phyloP scores from a whole-genome alignment of 2,329 filamentous ascomycete genomes.

The Cladophialophora chaetospira region DNA sequence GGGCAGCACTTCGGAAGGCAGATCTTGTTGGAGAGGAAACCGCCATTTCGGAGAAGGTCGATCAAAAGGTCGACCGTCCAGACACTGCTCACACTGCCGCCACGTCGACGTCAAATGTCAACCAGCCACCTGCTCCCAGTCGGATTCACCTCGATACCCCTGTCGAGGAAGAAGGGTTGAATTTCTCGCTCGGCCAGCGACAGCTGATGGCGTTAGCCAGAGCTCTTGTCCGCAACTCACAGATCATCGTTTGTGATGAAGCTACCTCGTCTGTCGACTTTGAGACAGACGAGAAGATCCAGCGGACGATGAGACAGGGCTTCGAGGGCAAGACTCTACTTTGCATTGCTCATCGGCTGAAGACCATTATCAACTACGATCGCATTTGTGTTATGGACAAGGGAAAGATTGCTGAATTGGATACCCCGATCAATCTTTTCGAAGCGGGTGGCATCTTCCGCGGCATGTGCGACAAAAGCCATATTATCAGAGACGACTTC shows the following conservation, averaged over 20 bases:
- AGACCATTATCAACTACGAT: conserved; percentile 92
- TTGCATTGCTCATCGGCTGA: conserved; percentile 88
- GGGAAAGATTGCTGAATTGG: conserved; percentile 84
- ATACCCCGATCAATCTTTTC: conserved; percentile 73
- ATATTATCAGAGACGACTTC: conserved; percentile 59
- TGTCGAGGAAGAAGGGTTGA: conserved; percentile 92
- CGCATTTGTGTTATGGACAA: conserved; percentile 96
- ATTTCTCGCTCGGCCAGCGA: conserved; percentile 92
- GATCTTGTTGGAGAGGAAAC: conserved; percentile 52
- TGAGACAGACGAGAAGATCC: conserved; percentile 95
- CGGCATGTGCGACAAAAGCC: conserved; percentile 85
- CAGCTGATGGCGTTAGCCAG: conserved; percentile 94
- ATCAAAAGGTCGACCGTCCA: conserved; percentile 43
- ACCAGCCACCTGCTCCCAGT: conserved; percentile 31
- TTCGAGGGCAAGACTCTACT: conserved; percentile 86
- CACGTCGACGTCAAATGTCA: conserved; percentile 28
- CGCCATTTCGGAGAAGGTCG: conserved; percentile 46
- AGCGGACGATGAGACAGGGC: conserved; percentile 78
- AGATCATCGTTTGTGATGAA: conserved; percentile 96
- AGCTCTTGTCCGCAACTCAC: conserved; percentile 80
- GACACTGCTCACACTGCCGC: conserved; percentile 22
- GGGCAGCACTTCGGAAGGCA: conserved; percentile 49
- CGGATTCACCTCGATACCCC: conserved; percentile 79
- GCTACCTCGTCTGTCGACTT: conserved; percentile 92
- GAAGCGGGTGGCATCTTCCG: conserved; percentile 76